Base-by-base conservation (phyloP, 148 eudicot genomes). In the Spergularia marina region DNA sequence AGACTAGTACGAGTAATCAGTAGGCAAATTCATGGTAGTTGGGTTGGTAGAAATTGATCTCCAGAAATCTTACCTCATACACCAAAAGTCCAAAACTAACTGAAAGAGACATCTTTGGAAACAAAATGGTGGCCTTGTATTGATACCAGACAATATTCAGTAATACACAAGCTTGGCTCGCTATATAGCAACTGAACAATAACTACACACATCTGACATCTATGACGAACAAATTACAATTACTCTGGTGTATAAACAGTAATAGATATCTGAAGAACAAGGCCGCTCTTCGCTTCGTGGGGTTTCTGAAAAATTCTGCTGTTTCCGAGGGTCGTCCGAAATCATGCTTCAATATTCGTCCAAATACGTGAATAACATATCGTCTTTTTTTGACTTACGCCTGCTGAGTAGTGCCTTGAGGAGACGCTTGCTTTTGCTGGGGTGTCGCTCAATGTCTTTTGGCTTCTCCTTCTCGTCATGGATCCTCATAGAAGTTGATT, bases 331-430 rank as follows among this genome's bases (percentile, higher is more conserved):
- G 16, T 53, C 56, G 20, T 74, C 52, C 12, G 6, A 17, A 69
- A 7, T 25, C 23, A 17, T 34, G 59, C 53, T 68, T 87, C 85
- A 94, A 74, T 94, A 94, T 82, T 94, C 98, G 80, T 94, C 96
- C 82, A 94, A 82, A 70, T 90, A 94, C 18, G 91, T 89, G 70
- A 82, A 87, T 17, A 94, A 79, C 68, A 57, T 81, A 1, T 90
- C 97, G 70, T 94, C 98, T 83, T 90, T 94, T 88, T 85, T 94
- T 7, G 91, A 87, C 84, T 90, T 91, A 49, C 96, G 88, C 53
- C 93, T 78, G 75, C 91, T 92, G 55, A 94, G 97, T 88, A 91
- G 83, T 5, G 98, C 75, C 87, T 89, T 94, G 74, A 94, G 97
- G n/a, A 94, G 83, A 51, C 98, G 83, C 83, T 90, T 94, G 73